These are phyloP conservation scores for Boletus pseudo-olivaceus DNA, from an alignment of 768 basidiomycete genomes.

Conservation along the genomic window DNA sequence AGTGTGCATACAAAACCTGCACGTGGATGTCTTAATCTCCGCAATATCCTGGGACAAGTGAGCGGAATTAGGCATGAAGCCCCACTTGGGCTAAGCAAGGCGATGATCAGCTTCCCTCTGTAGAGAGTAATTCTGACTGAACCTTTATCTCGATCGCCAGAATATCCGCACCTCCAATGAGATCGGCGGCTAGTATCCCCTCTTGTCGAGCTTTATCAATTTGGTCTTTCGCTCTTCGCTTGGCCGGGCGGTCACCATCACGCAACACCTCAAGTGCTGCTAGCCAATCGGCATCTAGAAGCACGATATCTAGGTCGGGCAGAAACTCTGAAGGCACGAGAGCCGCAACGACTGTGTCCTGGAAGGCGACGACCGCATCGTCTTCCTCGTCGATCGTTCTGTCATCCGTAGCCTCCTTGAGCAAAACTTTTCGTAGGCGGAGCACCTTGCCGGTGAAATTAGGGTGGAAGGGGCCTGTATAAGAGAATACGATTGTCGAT, in stretches of 20 bases:
- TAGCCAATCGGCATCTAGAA: slow-evolving; percentile 55
- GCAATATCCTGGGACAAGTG: slow-evolving; percentile 60
- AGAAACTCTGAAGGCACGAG: slow-evolving; percentile 62
- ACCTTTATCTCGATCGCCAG: slow-evolving; percentile 93
- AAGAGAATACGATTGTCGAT: slow-evolving; percentile 85
- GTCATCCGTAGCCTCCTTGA: slow-evolving; percentile 11
- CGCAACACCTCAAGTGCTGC: slow-evolving; percentile 44
- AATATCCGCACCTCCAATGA: slow-evolving; percentile 55
- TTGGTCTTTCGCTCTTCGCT: slow-evolving; percentile 50
- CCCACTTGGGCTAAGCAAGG: slow-evolving; percentile 87
- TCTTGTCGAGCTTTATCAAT: slow-evolving; percentile 55
- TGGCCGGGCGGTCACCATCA: slow-evolving; percentile 51
- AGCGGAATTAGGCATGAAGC: slow-evolving; percentile 67
- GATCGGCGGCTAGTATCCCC: slow-evolving; percentile 77
- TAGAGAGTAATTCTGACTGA: slow-evolving; percentile 7
- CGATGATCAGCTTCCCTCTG: neutral
- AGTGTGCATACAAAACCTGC: slow-evolving; percentile 91
- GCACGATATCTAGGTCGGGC: slow-evolving; percentile 51
- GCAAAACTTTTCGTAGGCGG: slow-evolving; percentile 63
- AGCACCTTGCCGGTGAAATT: slow-evolving; percentile 64
- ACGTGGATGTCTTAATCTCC: slow-evolving; percentile 63
- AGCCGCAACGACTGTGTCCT: slow-evolving; percentile 56
- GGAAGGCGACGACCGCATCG: slow-evolving; percentile 51
- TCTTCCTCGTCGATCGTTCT: slow-evolving; percentile 33
- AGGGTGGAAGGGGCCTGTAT: slow-evolving; percentile 52